Conservation (phyloP, 2,329 filamentous ascomycete genomes). For the Delphinella strobiligena region DNA sequence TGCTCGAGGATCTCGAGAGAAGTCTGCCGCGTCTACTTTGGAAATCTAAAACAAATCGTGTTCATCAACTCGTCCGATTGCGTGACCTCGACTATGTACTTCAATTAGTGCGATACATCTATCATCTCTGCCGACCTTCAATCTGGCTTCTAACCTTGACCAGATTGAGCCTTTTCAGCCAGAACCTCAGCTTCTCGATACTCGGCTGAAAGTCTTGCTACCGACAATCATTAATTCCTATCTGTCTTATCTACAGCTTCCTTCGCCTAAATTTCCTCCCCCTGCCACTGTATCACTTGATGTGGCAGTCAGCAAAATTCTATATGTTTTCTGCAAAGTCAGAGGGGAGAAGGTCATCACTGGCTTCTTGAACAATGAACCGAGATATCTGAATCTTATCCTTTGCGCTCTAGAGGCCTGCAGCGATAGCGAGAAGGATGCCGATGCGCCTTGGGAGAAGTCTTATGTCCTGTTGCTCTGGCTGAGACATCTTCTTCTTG, state of each 20-base stretch:
- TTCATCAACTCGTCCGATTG: constrained; percentile 26
- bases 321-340: constrained; percentile 91
- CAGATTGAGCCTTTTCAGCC: constrained; percentile 84
- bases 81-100: constrained; percentile 29
- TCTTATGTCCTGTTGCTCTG: constrained; percentile 78
- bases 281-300: constrained; percentile 32
- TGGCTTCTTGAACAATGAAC: constrained; percentile 82
- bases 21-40: constrained; percentile 33
- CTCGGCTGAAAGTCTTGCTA: constrained; percentile 64
- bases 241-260: constrained; percentile 47
- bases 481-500: constrained; percentile 46
- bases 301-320: constrained; percentile 60
- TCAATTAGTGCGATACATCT: constrained; percentile 17
- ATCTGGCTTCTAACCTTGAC: constrained; percentile 1
- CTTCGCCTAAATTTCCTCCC: constrained; percentile 10
- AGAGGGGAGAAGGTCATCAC: constrained; percentile 86
- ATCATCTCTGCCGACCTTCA: neutral
- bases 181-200: constrained; percentile 83
- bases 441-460: constrained; percentile 57
- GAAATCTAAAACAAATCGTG: constrained; percentile 17
- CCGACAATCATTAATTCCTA: constrained; percentile 66
- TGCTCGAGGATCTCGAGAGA: constrained; percentile 21
- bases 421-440: constrained; percentile 17
- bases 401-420: constrained; percentile 60
- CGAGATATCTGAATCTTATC: constrained; percentile 70